These are phyloP conservation scores for Mycena galopus DNA, from an alignment of 768 basidiomycete genomes.

Conservation along the genomic window DNA sequence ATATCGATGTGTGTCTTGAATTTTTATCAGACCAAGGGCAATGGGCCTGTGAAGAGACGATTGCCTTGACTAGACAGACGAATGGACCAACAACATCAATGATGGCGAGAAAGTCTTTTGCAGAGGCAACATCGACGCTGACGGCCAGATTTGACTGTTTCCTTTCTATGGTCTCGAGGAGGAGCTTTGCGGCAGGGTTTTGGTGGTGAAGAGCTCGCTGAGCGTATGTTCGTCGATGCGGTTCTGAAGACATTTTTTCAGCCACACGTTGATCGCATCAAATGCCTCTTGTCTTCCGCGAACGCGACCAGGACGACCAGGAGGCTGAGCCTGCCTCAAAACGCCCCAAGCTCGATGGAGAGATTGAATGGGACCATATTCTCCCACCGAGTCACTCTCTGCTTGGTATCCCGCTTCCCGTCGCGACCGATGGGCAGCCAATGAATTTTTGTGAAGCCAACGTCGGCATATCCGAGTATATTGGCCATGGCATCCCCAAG, in stretches of 20 bases:
- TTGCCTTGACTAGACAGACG: conserved; percentile 95
- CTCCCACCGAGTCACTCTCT: conserved; percentile 84
- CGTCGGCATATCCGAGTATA: conserved; percentile 93
- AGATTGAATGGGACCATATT: conserved; percentile 48
- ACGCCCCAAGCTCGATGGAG: conserved; percentile 55
- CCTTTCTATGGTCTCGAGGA: conserved; percentile 85
- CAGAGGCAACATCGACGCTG: conserved; percentile 92
- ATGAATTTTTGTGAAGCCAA: conserved; percentile 80
- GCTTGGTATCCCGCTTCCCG: conserved; percentile 69
- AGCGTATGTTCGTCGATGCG: conserved; percentile 68
- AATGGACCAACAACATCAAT: conserved; percentile 91
- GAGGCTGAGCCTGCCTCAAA: conserved; percentile 58
- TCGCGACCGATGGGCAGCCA: conserved; percentile 59
- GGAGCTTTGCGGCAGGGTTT: conserved; percentile 83
- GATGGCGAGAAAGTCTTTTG: conserved; percentile 84
- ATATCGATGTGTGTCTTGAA: conserved; percentile 96
- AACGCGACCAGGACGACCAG: conserved; percentile 67
- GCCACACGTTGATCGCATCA: not conserved
- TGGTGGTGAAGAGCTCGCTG: conserved; percentile 67
- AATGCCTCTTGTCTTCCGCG: conserved; percentile 53
- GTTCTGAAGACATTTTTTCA: conserved; percentile 42
- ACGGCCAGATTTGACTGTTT: conserved; percentile 95
- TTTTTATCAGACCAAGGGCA: conserved; percentile 42
- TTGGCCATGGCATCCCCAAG: conserved; percentile 74
- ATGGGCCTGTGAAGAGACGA: conserved; percentile 32